Base-by-base conservation (phyloP, 257 asterid genomes). In the Solanum tarijense region DNA sequence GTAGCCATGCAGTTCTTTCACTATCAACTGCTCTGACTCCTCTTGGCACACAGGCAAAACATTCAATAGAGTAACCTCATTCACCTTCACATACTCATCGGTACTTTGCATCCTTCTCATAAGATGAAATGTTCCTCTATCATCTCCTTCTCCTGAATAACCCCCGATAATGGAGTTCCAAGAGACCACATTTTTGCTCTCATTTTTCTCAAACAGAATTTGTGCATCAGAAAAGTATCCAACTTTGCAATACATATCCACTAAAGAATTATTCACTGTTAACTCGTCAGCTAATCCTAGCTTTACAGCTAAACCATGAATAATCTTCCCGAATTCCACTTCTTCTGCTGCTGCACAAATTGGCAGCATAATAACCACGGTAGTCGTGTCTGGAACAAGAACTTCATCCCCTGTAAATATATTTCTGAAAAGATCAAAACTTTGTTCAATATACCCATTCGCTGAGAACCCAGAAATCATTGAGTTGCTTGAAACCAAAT, bases 141-240 rank as follows among this genome's bases (percentile, higher is more conserved):
- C 58, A 88, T 87, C 83, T 46, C 91, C 91, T 68, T 71, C 46
- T 52, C 90, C 88, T n/a, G 90, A 83, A 87, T 82, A 90, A 75
- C 88, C 90, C 52, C 91, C 88, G n/a, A 90, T 90, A 14, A 90
- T 86, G 4, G 92, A 87, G 76, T 90, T 90, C 92, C 92, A 90
- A 62, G 92, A 84, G 35, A 90, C 91, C 25, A 87, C 84, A 86
- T 81, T 90, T 85, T 83, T 90, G 32, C 58, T 43, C 29, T 46
- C 87, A 85, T 86, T 85, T 48, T 25, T 55, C 41, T 85, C 81
- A 62, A 90, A 89, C 76, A 87, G 36, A 36, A 85, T 25, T 34
- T 21, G 87, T 25, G 92, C 91, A 71, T 90, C 90, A 87, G 25
- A 48, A 20, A 87, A 88, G 71, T 21, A 43, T n/a, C 91, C 91